Evolutionary conservation across 805 yeast species (phyloP), one percentile per base, ranked within the genome.

Genomic region (Candida oleophila): DNA sequence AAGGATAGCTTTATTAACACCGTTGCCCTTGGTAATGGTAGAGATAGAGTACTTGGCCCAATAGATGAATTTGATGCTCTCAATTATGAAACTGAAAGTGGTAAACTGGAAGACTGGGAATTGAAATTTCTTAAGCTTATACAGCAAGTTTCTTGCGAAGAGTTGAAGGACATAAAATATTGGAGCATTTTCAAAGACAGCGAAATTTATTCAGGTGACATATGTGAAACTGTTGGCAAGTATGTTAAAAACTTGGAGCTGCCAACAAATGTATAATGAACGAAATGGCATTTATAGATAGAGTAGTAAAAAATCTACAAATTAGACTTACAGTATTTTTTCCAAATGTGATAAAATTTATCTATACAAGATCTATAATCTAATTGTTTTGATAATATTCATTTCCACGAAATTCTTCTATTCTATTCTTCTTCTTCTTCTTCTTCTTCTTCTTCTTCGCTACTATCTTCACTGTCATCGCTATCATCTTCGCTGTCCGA

Each of bases 111-210:
- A 4, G 73, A 68, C 47, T 68, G 73, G 73, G 72, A 68, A 47
- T 51, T 68, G 39, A 51, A 56, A 43, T 62, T 67, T 49, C 70
- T 65, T 45, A 49, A 70, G 4, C 56, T 66, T 25, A 55, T 67
- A 38, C 52, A 60, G 33, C 65, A 64, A 65, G 48, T 64, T 16
- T 63, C 62, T 12, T 68, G 73, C 48, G 54, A 52, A 9, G 66
- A 55, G 2, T 46, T 66, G 28, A 49, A 48, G n/a, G 57, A 59
- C 38, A 45, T 52, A 14, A 40, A 43, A 14, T 62, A 44, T 38
- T 65, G 70, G 70, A 43, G 11, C 44, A 52, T 28, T 49, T 53
- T 14, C 52, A 44, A 3, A 7, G 30, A 25, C 11, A 5, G 5
- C 11, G 30, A 25, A 7, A 11, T 5, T 25, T 25, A 25, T 25